phyloP scores from a whole-genome alignment of 257 asterid species.

The Solanum clarkiae region DNA sequence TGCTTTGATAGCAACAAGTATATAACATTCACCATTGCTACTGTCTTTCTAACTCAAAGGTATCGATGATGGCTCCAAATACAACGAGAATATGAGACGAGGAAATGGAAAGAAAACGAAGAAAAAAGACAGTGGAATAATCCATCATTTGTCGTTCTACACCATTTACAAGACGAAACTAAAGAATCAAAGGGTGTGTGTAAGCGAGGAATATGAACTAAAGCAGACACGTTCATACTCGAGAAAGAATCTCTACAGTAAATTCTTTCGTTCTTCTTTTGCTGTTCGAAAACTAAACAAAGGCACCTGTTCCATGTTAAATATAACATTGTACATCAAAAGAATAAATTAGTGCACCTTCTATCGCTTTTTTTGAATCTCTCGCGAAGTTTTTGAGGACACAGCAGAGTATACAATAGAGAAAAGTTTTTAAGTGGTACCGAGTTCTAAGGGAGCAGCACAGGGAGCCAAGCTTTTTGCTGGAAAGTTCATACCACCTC shows the following conservation, averaged over 20 bases:
- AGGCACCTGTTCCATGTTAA: constrained; percentile 15
- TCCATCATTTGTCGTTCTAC: constrained; percentile 12
- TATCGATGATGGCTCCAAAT: neutral
- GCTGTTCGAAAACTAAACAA: constrained; percentile 18
- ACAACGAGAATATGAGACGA: neutral
- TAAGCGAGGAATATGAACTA: neutral
- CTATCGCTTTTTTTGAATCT: constrained; percentile 2
- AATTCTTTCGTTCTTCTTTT: constrained; percentile 3
- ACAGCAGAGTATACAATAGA: constrained; percentile 21
- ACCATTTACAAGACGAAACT: constrained; percentile 18
- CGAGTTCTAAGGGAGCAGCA: constrained; percentile 8
- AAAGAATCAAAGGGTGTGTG: neutral
- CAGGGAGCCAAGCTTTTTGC: constrained; percentile 26
- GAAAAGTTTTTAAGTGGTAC: constrained; percentile 13
- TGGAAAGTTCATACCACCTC: constrained; percentile 23
- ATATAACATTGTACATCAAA: neutral
- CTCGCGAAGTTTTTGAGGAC: neutral
- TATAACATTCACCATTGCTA: neutral
- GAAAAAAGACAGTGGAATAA: neutral
- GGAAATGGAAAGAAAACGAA: neutral
- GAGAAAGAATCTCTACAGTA: constrained; percentile 22
- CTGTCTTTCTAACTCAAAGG: neutral
- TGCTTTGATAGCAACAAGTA: neutral
- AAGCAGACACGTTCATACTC: constrained; percentile 2
- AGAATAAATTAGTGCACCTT: constrained; percentile 28